phyloP scores from a whole-genome alignment of 208 protist genomes.

The Acanthamoeba royreba region DNA sequence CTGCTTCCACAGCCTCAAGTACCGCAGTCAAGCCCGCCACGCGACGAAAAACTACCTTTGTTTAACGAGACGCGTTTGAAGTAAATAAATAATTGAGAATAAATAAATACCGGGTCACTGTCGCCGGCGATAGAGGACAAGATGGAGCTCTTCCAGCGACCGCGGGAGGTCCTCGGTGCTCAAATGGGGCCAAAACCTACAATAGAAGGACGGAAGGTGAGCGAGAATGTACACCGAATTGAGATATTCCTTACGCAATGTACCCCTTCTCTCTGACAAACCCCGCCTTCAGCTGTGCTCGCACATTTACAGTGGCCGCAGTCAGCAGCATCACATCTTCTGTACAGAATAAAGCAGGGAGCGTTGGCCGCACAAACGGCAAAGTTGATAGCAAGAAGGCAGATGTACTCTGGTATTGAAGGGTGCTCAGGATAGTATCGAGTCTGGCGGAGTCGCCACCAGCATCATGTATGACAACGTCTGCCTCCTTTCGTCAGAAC shows the following conservation, averaged over 20 bases:
- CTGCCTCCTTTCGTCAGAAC: neutral
- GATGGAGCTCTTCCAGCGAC: neutral
- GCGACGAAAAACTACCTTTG: no score
- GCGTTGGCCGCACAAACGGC: neutral
- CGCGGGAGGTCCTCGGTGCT: neutral
- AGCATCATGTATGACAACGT: neutral
- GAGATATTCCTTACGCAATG: neutral
- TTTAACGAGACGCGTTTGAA: no score
- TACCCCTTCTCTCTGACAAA: neutral
- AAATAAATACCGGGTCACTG: no score
- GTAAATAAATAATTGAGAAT: no score
- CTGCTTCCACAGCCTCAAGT: no score
- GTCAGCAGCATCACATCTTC: neutral
- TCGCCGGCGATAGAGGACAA: neutral
- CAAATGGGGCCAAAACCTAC: neutral
- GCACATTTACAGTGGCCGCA: neutral
- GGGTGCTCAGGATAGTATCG: neutral
- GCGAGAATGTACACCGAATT: neutral
- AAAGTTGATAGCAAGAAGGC: neutral
- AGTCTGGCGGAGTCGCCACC: neutral
- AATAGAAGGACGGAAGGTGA: neutral
- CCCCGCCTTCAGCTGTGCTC: neutral
- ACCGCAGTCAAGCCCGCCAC: no score
- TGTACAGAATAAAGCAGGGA: neutral
- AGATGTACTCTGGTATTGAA: neutral